phyloP scores from a whole-genome alignment of 345 rosid species.

The Sonneratia alba region DNA sequence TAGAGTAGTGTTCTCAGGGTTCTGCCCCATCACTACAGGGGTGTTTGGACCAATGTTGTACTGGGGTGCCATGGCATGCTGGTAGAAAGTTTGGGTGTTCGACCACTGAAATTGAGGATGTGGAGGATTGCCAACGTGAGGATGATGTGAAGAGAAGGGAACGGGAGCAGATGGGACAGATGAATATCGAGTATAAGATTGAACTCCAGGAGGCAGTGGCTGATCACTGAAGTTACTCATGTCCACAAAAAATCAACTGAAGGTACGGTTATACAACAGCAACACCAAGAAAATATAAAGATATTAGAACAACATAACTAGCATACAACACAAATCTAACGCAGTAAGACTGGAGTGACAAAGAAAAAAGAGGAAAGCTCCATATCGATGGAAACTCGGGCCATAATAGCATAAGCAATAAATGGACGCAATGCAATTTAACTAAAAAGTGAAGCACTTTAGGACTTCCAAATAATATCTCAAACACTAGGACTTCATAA shows the following conservation, averaged over 20 bases:
- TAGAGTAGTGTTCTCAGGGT: neutral
- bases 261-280: neutral
- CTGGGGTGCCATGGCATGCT: neutral
- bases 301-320: neutral
- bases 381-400: neutral
- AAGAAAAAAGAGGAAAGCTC: neutral
- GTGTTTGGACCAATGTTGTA: constrained; percentile 5
- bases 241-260: neutral
- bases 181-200: constrained; percentile 7
- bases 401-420: neutral
- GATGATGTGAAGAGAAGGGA: constrained; percentile 6
- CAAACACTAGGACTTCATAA: neutral
- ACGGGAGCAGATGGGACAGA: constrained; percentile 8
- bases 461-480: neutral
- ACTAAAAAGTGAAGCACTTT: neutral
- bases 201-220: constrained; percentile 14
- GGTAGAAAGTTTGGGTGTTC: constrained; percentile 9
- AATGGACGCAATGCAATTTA: neutral
- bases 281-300: neutral
- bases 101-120: constrained; percentile 9
- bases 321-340: neutral
- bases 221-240: constrained; percentile 5
- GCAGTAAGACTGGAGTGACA: neutral
- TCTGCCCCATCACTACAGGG: neutral
- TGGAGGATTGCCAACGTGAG: constrained; percentile 1